A percentile compares a stretch with the other conserved stretches of the same genome.
These are phyloP conservation scores for Trichocladium uniseriatum DNA, from an alignment of 495 filamentous ascomycete species.

Conservation along the genomic window DNA sequence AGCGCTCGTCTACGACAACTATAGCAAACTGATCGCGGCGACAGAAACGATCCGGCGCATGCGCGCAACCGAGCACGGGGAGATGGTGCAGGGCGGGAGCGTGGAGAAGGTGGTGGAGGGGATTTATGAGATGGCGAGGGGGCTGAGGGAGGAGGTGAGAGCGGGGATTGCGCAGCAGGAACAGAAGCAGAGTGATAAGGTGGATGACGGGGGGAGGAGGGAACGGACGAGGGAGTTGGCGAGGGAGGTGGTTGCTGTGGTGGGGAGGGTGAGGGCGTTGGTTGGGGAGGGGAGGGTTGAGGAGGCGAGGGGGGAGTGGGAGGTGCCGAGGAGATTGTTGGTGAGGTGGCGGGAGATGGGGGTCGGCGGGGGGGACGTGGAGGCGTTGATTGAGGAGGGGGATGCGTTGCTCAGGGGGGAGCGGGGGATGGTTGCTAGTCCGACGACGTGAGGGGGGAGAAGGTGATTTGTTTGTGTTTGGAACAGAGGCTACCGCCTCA, in stretches of 20 bases:
- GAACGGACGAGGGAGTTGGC: constrained; percentile 57
- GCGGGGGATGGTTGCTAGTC: constrained; percentile 1
- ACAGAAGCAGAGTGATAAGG: constrained; percentile 21
- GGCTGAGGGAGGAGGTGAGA: constrained; percentile 49
- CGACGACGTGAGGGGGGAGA: not conserved
- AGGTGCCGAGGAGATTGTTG: constrained; percentile 45
- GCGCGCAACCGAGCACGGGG: constrained; percentile 29
- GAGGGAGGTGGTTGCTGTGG: constrained; percentile 53
- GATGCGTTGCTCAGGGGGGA: constrained; percentile 36
- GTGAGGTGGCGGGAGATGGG: constrained; percentile 44
- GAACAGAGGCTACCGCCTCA: no score
- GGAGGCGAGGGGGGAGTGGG: constrained; percentile 50
- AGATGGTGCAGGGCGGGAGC: not conserved
- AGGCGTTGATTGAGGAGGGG: constrained; percentile 43
- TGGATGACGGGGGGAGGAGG: constrained; percentile 44
- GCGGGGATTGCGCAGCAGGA: constrained; percentile 17
- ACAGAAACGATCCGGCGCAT: constrained; percentile 87
- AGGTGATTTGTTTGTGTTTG: not conserved
- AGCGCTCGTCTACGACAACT: constrained; percentile 96
- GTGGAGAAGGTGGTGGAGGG: constrained; percentile 67
- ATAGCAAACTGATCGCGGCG: constrained; percentile 86
- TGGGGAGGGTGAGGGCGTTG: constrained; percentile 52
- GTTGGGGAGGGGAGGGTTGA: constrained; percentile 50
- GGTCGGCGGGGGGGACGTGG: constrained; percentile 41
- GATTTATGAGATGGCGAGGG: constrained; percentile 68